These are phyloP conservation scores for Anisodus tanguticus DNA, from an alignment of 257 asterid genomes.

Conservation along the genomic window DNA sequence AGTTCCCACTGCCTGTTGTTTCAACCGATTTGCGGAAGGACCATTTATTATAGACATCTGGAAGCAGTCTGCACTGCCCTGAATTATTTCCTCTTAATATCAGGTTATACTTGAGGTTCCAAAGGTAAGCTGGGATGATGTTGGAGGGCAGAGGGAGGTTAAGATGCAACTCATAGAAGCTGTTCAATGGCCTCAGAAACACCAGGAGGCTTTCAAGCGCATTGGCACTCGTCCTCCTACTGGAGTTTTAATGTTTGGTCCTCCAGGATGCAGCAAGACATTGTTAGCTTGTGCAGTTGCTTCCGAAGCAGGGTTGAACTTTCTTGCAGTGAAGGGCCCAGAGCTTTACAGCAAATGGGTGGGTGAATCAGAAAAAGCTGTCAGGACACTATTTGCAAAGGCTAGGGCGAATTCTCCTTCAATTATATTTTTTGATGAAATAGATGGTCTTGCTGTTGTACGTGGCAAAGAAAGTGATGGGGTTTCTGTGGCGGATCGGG, in stretches of 20 bases:
- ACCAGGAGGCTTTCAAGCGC: constrained; percentile 81
- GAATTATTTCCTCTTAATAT: constrained; percentile 35
- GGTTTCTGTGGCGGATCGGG: constrained; percentile 94
- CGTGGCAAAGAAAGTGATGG: constrained; percentile 98
- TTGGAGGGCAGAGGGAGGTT: constrained; percentile 86
- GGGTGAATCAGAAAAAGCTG: constrained; percentile 98
- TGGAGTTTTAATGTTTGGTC: constrained; percentile 90
- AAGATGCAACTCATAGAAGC: constrained; percentile 93
- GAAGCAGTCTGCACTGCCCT: constrained; percentile 22
- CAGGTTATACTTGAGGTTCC: constrained; percentile 94
- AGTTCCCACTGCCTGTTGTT: background rate
- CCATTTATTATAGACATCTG: background rate
- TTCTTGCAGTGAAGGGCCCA: constrained; percentile 96
- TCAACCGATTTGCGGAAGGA: background rate
- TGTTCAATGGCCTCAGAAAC: constrained; percentile 94
- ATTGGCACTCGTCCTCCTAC: constrained; percentile 87
- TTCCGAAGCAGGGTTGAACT: constrained; percentile 91
- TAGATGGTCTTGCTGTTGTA: constrained; percentile 85
- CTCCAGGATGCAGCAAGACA: constrained; percentile 99
- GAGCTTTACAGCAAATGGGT: constrained; percentile 98
- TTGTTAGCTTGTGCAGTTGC: constrained; percentile 97
- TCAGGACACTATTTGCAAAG: constrained; percentile 80
- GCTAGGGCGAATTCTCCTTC: constrained; percentile 96
- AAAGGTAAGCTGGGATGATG: constrained; percentile 91
- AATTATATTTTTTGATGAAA: constrained; percentile 89